Evolutionary conservation across 2,329 filamentous ascomycete species (phyloP), one percentile per base, ranked within the genome.

Genomic region (Polytolypa hystricis): DNA sequence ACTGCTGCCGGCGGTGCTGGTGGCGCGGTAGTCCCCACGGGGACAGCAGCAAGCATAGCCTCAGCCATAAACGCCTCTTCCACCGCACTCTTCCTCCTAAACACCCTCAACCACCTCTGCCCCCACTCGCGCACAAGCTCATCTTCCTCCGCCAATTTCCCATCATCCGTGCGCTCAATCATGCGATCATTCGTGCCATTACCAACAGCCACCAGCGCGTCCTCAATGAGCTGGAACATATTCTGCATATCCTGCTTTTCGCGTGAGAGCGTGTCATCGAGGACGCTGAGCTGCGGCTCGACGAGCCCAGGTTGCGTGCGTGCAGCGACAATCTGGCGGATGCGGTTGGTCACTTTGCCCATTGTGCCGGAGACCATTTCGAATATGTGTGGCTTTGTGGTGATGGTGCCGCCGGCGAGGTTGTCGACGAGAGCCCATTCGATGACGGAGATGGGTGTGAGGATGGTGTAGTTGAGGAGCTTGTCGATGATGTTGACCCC

Each of bases 401-500:
- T 74, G 3, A 74, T 71, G 29, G 73, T 71, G 33, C 81, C 81
- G 2, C 76, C 74, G 14, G 74, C 64, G 37, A 78, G 62, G 43
- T 69, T 68, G 43, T 84, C 77, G 20, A 77, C 69, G 9, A 98
- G 70, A 1, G 84, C 84, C 91, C 91, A 98, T 52, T 93, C 79
- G 32, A 95, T 73, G 18, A 98, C 86, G 11, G 79, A 80, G 39
- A 78, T 68, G 0, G 91, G 91, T 6, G 81, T 86, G 23, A 98
- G 71, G 49, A 98, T 94, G 10, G 84, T 87, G 65, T 95, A 98
- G 64, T 96, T 98, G 49, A 98, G 79, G 4, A 98, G 73, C 62
- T 96, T 96, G 67, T 96, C 89, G 40, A 96, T 74, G 50, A 98
- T 93, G 49, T 83, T 84, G 47, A 96, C 76, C 3, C 86, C 91